Conservation (phyloP, 2,329 filamentous ascomycete species). For the Ascosphaera acerosa region DNA sequence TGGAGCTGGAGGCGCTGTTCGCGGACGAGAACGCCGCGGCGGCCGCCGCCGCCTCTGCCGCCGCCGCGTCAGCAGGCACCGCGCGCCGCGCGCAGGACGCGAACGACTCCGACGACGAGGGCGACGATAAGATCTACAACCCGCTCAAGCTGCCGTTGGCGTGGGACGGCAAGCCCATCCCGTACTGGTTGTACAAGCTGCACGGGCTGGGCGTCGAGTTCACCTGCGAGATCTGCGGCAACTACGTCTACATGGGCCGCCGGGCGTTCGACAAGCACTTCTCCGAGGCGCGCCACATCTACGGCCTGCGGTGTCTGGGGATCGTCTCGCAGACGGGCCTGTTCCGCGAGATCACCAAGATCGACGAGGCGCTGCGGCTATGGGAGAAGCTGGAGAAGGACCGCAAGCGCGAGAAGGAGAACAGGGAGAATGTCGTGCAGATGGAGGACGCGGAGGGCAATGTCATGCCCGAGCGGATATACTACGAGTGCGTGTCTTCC, state of each 20-base stretch:
- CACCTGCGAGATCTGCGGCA: constrained; percentile 86
- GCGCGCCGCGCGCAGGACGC: constrained; percentile 26
- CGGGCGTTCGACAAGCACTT: constrained; percentile 97
- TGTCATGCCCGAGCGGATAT: constrained; percentile 98
- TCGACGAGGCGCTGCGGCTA: constrained; percentile 64
- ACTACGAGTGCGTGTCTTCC: constrained; percentile 37
- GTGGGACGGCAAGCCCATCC: constrained; percentile 97
- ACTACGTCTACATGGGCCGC: constrained; percentile 96
- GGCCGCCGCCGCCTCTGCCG: constrained; percentile 8
- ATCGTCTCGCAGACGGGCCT: constrained; percentile 64
- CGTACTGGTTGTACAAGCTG: constrained; percentile 95
- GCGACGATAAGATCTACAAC: constrained; percentile 83
- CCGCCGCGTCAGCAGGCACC: no score
- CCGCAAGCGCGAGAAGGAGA: constrained; percentile 48
- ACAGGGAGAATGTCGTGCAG: constrained; percentile 69
- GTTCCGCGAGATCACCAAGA: constrained; percentile 82
- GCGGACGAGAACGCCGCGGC: constrained; percentile 27
- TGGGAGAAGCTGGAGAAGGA: constrained; percentile 88
- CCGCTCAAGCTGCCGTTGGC: constrained; percentile 84
- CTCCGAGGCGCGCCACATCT: constrained; percentile 77
- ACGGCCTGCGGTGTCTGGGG: constrained; percentile 78
- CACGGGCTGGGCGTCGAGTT: constrained; percentile 91
- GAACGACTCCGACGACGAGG: constrained; percentile 43
- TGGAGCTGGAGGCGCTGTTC: constrained; percentile 75
- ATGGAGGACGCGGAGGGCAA: constrained; percentile 98